Evolutionary conservation across 2,329 filamentous ascomycete genomes (phyloP), one percentile per base, ranked within the genome.

Genomic region (Monosporascus sp.): DNA sequence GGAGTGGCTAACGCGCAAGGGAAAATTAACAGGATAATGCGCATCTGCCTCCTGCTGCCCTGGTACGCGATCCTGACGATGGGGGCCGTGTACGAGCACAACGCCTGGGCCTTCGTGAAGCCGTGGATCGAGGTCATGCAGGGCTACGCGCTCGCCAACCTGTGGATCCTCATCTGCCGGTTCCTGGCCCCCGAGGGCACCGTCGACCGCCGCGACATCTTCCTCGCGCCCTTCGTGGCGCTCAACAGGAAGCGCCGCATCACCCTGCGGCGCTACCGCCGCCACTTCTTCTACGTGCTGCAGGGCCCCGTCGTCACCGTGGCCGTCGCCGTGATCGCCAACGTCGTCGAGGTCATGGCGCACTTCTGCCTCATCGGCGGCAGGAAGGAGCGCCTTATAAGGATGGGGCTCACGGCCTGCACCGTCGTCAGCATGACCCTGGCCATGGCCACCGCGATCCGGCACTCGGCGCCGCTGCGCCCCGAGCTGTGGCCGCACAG

Each of bases 151-250:
- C 60, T 78, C 2, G 69, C 67, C n/a, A 65, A 67, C 11, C 77
- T 77, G 58, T 74, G 75, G 55, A 64, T 77, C 9, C 66, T 77
- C 28, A 63, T 77, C 40, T 74, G 70, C 58, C 72, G 73, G 45
- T 75, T 69, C 48, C 60, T 77, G 5, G 70, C 65, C 48, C 58
- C 57, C 47, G 43, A 49, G 28, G 43, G 31, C 3, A 67, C 68
- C 46, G 59, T 68, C 17, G 53, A 61, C 11, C 63, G 63, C 20
- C 64, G 70, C 7, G 66, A 68, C 8, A 57, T 67, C 22, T 74
- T 72, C 59, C 71, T 76, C 52, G 59, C 66, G 5, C 66, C 66
- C 6, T 57, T 75, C 3, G 62, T 63, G 28, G 62, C 68, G 8
- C 65, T 54, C 35, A 55, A 54, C 8, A 40, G 48, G 26, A 14